Base-by-base conservation (phyloP, 2,329 filamentous ascomycete genomes). In the Chrysosporium queenslandicum region DNA sequence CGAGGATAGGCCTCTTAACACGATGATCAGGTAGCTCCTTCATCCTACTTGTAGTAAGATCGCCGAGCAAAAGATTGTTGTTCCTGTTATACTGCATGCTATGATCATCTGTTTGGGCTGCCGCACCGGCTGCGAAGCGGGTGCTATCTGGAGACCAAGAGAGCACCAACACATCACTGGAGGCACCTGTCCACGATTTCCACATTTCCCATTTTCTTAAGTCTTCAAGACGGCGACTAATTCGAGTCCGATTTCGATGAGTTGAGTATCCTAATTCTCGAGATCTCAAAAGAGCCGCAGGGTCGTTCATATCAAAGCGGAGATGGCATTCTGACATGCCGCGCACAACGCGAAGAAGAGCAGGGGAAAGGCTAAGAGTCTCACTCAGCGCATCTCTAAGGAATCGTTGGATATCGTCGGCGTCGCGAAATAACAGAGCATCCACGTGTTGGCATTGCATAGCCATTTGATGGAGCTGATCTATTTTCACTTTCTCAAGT, bases 1-100 rank as follows among this genome's bases (percentile, higher is more conserved):
- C 62, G 0, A 71, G 61, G 14, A 59, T 59, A n/a, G 70, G 64
- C 2, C 76, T 70, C 16, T 64, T 58, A 2, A 74, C 62, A 32
- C 69, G 70, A 59, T 83, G 80, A 46, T 78, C 73, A 0, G 76
- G 71, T 0, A 83, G 61, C 56, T 82, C 79, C 49, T 70, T 65
- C 6, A 82, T 60, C 1, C 58, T 59, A 18, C 69, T 71, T 1
- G 59, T 58, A 1, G 60, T 56, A 2, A 72, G 56, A 55, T 78
- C 67, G 1, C 80, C 80, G 32, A 78, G 61, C 1, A 82, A 59
- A 0, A 82, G 65, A 57, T 82, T 82, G 54, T 79, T 76, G 0
- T 71, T 68, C 36, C 75, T 67, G 53, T 83, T 83, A 59, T 83
- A 83, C 37, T 79, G 74, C 73, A 79, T 77, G n/a, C 74, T 77